Evolutionary conservation across 345 rosid species (phyloP).

Genomic region (Eucalyptus albens): DNA sequence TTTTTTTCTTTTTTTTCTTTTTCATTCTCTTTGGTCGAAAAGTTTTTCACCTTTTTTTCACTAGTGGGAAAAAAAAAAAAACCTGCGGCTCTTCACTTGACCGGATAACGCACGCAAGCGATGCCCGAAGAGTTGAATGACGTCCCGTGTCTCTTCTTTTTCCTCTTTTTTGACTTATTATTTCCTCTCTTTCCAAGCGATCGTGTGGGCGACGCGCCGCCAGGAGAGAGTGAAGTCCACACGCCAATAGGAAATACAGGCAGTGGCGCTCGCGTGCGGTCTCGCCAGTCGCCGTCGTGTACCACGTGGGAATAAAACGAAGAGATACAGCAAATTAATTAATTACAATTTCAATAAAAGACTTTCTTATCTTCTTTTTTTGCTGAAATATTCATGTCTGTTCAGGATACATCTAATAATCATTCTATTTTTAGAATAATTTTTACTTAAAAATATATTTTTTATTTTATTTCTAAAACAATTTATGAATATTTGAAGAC

Average conservation of each 20-base stretch:
- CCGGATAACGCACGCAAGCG: neutral
- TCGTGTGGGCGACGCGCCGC: neutral
- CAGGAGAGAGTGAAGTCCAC: neutral
- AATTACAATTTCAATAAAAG: no score
- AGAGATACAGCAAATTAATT: neutral
- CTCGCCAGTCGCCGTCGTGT: neutral
- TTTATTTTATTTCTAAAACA: accelerated
- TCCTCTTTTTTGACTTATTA: neutral
- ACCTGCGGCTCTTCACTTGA: neutral
- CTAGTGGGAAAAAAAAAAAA: neutral
- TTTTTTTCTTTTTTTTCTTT: neutral
- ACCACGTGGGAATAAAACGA: neutral
- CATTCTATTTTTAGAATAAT: no score
- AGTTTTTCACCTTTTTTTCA: neutral
- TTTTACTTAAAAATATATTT: no score
- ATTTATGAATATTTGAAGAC: accelerated
- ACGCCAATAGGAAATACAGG: accelerated
- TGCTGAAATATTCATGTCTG: no score
- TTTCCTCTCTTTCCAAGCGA: neutral
- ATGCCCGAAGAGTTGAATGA: neutral
- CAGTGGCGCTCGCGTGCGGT: neutral
- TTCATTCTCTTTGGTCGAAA: neutral
- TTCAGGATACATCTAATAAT: no score
- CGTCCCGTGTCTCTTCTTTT: neutral
- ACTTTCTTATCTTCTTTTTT: no score